phyloP scores from a whole-genome alignment of 1,284 basidiomycete species.

The Naganishia sp. region DNA sequence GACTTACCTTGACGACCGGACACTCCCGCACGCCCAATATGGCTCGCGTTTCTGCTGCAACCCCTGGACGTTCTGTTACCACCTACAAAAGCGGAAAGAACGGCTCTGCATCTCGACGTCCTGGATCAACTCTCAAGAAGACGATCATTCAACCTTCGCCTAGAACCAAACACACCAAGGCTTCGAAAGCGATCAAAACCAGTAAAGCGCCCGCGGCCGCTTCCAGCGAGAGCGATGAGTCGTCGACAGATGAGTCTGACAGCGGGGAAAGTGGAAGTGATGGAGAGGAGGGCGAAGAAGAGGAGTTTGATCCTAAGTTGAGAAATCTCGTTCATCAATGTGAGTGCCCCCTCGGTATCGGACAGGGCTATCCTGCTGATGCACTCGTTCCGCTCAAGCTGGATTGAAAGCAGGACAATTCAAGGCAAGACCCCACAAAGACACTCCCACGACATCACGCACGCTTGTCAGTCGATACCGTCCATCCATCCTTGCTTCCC shows the following conservation, averaged over 20 bases:
- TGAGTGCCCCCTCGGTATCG: background rate
- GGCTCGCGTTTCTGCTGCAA: conserved; percentile 6
- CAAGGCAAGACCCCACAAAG: background rate
- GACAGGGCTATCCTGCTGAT: no score
- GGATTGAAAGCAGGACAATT: background rate
- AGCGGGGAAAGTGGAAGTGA: no score
- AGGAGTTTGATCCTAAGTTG: conserved; percentile 16
- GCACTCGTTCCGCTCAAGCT: background rate
- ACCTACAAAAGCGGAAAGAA: conserved; percentile 10
- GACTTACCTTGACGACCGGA: background rate
- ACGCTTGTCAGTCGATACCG: background rate
- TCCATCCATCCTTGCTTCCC: no score
- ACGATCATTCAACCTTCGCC: background rate
- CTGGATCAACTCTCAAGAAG: background rate
- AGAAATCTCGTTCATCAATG: background rate
- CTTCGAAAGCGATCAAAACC: background rate
- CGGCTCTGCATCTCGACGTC: background rate
- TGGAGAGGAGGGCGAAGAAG: conserved; percentile 9
- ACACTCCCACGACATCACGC: conserved; percentile 11
- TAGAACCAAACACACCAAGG: background rate
- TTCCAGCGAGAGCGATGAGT: conserved; percentile 3
- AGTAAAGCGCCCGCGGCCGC: background rate
- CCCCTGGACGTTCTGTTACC: background rate
- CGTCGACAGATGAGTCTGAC: background rate
- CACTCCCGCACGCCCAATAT: background rate